Evolutionary conservation across 176 grass and related monocot genomes (phyloP), one percentile per base, ranked within the genome.

Genomic region (Secale cereale): DNA sequence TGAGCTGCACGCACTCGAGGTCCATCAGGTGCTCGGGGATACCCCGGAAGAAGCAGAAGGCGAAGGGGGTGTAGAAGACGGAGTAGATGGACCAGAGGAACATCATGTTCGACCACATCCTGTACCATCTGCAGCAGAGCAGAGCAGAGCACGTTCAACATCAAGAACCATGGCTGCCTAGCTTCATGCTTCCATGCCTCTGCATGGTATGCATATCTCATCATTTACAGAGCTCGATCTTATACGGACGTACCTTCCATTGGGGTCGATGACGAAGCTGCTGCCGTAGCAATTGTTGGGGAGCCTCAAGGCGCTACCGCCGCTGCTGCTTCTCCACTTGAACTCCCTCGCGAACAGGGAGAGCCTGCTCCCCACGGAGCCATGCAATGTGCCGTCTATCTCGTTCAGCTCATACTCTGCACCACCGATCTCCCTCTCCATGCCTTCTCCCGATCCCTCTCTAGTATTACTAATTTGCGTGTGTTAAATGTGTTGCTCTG

Each of bases 11-110:
- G 73, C 83, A 98, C 59, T 98, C 93, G 39, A 98, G 91, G 85
- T 92, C 72, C 31, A 85, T 59, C 27, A 95, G 43, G 62, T 87
- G 82, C 63, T 90, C 73, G 5, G 95, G 93, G 83, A 95, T 76
- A 8, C 93, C 95, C 0, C 91, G 85, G 82, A 98, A 98, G 87
- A 95, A 95, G 56, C 87, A 89, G 41, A 92, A 98, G 63, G 91
- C 95, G 77, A 98, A 82, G n/a, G 93, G 91, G 31, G 95, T 93
- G 87, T 89, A 92, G 91, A 98, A 95, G 72, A 88, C 85, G 16
- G 93, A 98, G 85, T 87, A 98, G 77, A 98, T 88, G 67, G 93
- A 95, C 93, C 80, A 98, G 12, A 98, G 4, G 76, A 98, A 92
- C 65, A 93, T 59, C 29, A 85, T 81, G 86, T 83, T 87, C 30